phyloP scores from a whole-genome alignment of 805 yeast species.

The Metschnikowia cubensis region DNA sequence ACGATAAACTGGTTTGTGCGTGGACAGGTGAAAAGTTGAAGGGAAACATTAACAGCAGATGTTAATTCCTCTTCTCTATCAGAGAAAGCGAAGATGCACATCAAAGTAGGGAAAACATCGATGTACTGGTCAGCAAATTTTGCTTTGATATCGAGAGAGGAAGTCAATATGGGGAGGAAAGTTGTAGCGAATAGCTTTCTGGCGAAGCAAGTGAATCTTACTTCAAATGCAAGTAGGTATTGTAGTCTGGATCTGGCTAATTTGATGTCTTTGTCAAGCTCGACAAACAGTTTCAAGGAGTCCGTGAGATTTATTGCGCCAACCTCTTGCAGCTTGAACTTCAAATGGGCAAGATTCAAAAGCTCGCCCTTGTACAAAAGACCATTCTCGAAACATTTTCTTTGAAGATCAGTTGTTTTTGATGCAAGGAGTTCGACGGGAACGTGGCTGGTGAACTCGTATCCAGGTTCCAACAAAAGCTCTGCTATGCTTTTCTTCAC shows the following conservation, averaged over 20 bases:
- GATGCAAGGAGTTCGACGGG: slow-evolving; percentile 22
- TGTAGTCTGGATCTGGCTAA: slow-evolving; percentile 51
- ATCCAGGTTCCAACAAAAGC: slow-evolving; percentile 36
- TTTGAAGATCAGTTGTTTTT: slow-evolving; percentile 11
- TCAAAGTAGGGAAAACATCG: slow-evolving; percentile 48
- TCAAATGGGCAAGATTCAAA: slow-evolving; percentile 14
- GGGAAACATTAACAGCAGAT: slow-evolving; percentile 28
- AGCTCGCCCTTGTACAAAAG: slow-evolving; percentile 26
- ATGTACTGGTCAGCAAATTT: slow-evolving; percentile 51
- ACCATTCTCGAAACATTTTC: slow-evolving; percentile 31
- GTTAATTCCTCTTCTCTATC: slow-evolving; percentile 50
- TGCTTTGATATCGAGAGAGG: slow-evolving; percentile 45
- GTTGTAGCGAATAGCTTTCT: slow-evolving; percentile 48
- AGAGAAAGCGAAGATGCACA: slow-evolving; percentile 43
- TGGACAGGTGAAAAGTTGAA: slow-evolving; percentile 45
- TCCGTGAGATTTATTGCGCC: slow-evolving; percentile 1
- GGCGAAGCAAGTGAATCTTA: slow-evolving; percentile 50
- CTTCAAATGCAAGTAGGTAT: slow-evolving; percentile 53
- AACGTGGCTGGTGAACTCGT: slow-evolving; percentile 28
- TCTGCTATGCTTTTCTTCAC: slow-evolving; percentile 43
- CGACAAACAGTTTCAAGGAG: background rate
- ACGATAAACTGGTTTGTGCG: slow-evolving; percentile 32
- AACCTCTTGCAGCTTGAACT: slow-evolving; percentile 19
- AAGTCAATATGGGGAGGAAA: slow-evolving; percentile 53
- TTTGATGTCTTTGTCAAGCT: slow-evolving; percentile 2